These are phyloP conservation scores for Chloranthus sessilifolius DNA, from an alignment of 164 flowering plant species.

Conservation along the genomic window DNA sequence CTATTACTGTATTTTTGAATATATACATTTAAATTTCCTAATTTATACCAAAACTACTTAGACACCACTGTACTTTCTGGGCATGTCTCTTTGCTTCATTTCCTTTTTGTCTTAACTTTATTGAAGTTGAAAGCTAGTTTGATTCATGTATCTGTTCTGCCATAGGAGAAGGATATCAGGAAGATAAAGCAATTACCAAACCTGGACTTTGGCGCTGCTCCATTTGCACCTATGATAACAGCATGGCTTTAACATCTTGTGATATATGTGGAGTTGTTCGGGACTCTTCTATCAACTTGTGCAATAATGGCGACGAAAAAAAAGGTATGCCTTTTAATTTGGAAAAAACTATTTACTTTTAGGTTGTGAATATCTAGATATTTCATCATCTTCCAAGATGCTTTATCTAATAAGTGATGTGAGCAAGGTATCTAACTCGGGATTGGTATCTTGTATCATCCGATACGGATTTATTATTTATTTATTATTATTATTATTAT, in stretches of 20 bases:
- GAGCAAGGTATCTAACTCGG: too few species aligned
- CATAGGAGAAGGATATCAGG: conserved; percentile 28
- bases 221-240: conserved; percentile 91
- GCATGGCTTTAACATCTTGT: conserved; percentile 54
- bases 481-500: too few species aligned
- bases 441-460: too few species aligned
- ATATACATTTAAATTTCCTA: too few species aligned
- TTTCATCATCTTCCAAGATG: background rate
- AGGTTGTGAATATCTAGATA: background rate
- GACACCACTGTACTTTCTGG: too few species aligned
- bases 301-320: conserved; percentile 21
- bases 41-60: too few species aligned
- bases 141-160: conserved; percentile 3
- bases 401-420: background rate
- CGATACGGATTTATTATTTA: too few species aligned
- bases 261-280: conserved; percentile 93
- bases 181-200: conserved; percentile 19
- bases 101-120: background rate
- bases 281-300: conserved; percentile 30
- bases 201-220: conserved; percentile 71
- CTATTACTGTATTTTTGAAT: too few species aligned
- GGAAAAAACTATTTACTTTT: background rate
- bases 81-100: background rate
- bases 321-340: conserved; percentile 36
- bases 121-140: background rate